These are phyloP conservation scores for Fusarium cicatricum DNA, from an alignment of 2,329 filamentous ascomycete species.

Conservation along the genomic window DNA sequence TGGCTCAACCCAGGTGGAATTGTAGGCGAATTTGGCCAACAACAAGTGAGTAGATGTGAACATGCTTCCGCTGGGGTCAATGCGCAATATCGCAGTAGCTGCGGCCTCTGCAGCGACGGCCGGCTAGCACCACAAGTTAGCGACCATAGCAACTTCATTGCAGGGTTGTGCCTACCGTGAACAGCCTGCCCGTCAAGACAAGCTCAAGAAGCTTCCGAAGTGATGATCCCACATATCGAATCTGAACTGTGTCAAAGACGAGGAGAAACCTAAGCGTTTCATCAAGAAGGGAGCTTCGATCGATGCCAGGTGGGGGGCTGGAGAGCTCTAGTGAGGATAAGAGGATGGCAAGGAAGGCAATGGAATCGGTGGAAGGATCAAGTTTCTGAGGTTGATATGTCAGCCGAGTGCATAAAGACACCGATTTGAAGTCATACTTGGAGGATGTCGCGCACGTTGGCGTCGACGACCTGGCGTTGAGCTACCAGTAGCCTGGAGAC, in stretches of 20 bases:
- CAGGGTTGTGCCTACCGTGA: constrained; percentile 49
- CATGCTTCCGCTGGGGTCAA: constrained; percentile 72
- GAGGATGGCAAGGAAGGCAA: constrained; percentile 61
- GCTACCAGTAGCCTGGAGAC: constrained; percentile 51
- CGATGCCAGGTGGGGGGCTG: constrained; percentile 41
- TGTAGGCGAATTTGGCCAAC: constrained; percentile 67
- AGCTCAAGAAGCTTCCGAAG: constrained; percentile 56
- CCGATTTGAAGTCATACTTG: constrained; percentile 43
- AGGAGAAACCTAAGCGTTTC: constrained; percentile 56
- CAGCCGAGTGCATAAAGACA: constrained; percentile 9
- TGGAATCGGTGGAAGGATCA: constrained; percentile 58
- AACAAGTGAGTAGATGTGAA: constrained; percentile 71
- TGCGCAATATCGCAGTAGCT: constrained; percentile 64
- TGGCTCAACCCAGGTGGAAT: constrained; percentile 60
- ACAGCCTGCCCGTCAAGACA: constrained; percentile 50
- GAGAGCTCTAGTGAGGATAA: constrained; percentile 47
- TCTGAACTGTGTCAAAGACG: constrained; percentile 59
- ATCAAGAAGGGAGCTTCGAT: constrained; percentile 49
- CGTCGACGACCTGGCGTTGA: constrained; percentile 43
- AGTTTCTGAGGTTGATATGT: constrained; percentile 49
- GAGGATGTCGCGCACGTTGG: constrained; percentile 51
- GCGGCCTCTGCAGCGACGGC: constrained; percentile 56
- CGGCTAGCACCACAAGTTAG: constrained; percentile 48
- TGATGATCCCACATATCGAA: constrained; percentile 57
- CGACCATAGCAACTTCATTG: constrained; percentile 17